phyloP scores from a whole-genome alignment of 2,329 filamentous ascomycete species.

The Trichoderma sp. region DNA sequence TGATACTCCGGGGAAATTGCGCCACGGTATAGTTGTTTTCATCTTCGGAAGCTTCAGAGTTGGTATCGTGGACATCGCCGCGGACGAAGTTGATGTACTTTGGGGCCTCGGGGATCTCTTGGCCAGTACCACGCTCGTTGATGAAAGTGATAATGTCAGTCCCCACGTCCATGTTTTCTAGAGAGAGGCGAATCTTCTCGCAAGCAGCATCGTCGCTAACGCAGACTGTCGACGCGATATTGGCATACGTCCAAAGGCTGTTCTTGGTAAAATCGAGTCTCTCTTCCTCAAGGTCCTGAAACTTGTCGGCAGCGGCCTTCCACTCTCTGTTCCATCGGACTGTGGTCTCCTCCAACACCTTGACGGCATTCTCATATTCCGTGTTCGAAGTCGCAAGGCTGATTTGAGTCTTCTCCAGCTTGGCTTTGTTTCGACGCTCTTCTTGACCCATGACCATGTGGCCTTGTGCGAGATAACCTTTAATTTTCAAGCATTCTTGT shows the following conservation, averaged over 20 bases:
- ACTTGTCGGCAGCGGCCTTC: slow-evolving; percentile 98
- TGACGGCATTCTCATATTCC: slow-evolving; percentile 92
- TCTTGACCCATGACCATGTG: slow-evolving; percentile 99
- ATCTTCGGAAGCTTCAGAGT: slow-evolving; percentile 83
- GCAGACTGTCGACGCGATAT: slow-evolving; percentile 95
- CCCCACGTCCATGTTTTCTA: slow-evolving; percentile 96
- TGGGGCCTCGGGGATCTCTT: slow-evolving; percentile 95
- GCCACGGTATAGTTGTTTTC: slow-evolving; percentile 85
- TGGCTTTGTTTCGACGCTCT: slow-evolving; percentile 97
- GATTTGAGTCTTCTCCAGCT: slow-evolving; percentile 97
- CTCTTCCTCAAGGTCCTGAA: slow-evolving; percentile 98
- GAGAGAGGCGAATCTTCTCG: slow-evolving; percentile 89
- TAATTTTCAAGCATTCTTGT: slow-evolving; percentile 97
- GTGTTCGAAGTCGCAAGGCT: slow-evolving; percentile 87
- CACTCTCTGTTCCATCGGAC: slow-evolving; percentile 96
- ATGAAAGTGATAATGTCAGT: slow-evolving; percentile 93
- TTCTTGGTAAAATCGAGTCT: slow-evolving; percentile 96
- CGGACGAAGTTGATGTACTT: slow-evolving; percentile 99
- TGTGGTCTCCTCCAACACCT: slow-evolving; percentile 92
- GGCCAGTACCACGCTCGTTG: slow-evolving; percentile 83
- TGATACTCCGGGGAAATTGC: slow-evolving; percentile 93
- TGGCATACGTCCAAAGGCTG: slow-evolving; percentile 97
- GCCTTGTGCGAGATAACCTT: slow-evolving; percentile 95
- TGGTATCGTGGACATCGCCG: slow-evolving; percentile 78
- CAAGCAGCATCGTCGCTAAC: slow-evolving; percentile 96